These are phyloP conservation scores for Aureobasidium sp. DNA, from an alignment of 2,329 filamentous ascomycete genomes.

Conservation along the genomic window DNA sequence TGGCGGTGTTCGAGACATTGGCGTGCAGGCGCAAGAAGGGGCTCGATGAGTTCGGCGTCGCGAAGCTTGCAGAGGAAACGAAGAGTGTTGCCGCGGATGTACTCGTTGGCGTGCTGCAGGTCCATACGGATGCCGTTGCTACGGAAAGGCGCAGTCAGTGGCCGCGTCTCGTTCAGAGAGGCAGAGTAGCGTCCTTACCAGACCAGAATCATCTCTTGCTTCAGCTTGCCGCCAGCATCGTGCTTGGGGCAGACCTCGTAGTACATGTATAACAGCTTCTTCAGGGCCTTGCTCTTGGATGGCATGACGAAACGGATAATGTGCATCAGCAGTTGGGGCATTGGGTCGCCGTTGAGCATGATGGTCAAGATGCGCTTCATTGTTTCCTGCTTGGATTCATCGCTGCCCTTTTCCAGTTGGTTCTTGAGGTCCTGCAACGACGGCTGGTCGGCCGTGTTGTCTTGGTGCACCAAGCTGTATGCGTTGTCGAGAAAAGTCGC, in stretches of 20 bases:
- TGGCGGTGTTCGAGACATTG: conserved; percentile 92
- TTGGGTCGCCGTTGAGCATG: conserved; percentile 96
- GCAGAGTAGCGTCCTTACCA: conserved; percentile 52
- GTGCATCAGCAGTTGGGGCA: conserved; percentile 95
- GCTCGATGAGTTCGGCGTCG: conserved; percentile 92
- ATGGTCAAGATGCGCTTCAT: conserved; percentile 94
- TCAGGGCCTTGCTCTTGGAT: conserved; percentile 88
- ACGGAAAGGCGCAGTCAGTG: conserved; percentile 8
- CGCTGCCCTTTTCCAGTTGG: conserved; percentile 32
- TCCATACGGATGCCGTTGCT: conserved; percentile 98
- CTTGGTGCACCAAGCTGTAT: conserved; percentile 95
- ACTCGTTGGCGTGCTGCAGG: conserved; percentile 95
- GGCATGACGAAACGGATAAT: conserved; percentile 99
- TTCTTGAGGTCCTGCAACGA: conserved; percentile 83
- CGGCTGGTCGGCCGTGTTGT: conserved; percentile 91
- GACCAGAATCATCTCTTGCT: conserved; percentile 99
- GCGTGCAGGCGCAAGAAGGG: conserved; percentile 82
- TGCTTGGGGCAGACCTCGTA: conserved; percentile 98
- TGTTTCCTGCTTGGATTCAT: conserved; percentile 31
- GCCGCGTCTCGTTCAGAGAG: background rate
- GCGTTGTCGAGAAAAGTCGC: conserved; percentile 88
- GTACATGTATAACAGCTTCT: conserved; percentile 98
- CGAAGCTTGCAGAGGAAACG: conserved; percentile 95
- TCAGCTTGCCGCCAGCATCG: conserved; percentile 84
- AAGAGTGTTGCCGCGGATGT: conserved; percentile 94